These are phyloP conservation scores for Aphanomyces euteiches DNA, from an alignment of 352 stramenopile genomes.

Conservation along the genomic window DNA sequence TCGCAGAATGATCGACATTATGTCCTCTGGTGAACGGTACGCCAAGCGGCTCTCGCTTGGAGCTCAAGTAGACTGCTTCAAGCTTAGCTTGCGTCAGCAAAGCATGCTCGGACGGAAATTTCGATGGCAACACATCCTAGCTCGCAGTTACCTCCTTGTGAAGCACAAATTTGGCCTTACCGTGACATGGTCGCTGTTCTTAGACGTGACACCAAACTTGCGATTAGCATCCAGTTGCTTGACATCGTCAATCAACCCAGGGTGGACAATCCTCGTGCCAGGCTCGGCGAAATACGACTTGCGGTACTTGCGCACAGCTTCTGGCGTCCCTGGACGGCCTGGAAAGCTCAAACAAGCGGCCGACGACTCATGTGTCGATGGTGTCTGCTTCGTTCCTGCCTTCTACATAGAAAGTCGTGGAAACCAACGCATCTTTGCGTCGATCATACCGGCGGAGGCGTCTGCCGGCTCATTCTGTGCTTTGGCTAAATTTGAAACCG, in stretches of 20 bases:
- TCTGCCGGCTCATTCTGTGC: slow-evolving; percentile 4
- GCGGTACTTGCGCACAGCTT: slow-evolving; percentile 67
- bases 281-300: slow-evolving; percentile 84
- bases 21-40: slow-evolving; percentile 64
- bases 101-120: slow-evolving; percentile 52
- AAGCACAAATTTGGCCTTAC: slow-evolving; percentile 10
- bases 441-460: slow-evolving; percentile 16
- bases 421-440: background rate
- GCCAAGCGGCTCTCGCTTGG: slow-evolving; percentile 74
- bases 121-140: slow-evolving; percentile 49
- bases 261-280: slow-evolving; percentile 65
- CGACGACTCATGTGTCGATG: slow-evolving; percentile 40
- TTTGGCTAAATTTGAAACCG: too few species aligned
- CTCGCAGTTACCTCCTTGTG: background rate
- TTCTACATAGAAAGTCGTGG: slow-evolving; percentile 14
- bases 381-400: slow-evolving; percentile 27
- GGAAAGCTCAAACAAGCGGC: slow-evolving; percentile 56
- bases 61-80: slow-evolving; percentile 74
- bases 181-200: slow-evolving; percentile 58
- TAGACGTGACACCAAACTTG: slow-evolving; percentile 68
- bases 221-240: slow-evolving; percentile 54
- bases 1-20: slow-evolving; percentile 59
- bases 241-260: slow-evolving; percentile 73
- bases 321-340: slow-evolving; percentile 56
- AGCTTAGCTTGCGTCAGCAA: slow-evolving; percentile 61